Evolutionary conservation across 495 filamentous ascomycete genomes (phyloP), one percentile per base, ranked within the genome.

Genomic region (Bacidia gigantensis): DNA sequence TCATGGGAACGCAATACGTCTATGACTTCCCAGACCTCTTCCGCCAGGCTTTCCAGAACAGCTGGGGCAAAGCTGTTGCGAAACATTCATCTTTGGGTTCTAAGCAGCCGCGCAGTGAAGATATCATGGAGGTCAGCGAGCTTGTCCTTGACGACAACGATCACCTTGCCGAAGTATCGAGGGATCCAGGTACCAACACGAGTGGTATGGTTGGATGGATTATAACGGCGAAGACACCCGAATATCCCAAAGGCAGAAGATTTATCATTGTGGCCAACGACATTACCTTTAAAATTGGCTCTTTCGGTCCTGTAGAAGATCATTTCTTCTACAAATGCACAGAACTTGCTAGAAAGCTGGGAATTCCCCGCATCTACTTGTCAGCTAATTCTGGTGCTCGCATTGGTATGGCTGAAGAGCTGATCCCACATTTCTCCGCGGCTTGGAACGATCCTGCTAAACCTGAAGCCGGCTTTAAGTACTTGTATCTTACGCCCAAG

Each of bases 11-110:
- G 17, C 92, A 98, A 66, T 98, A 95, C 59, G 93, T 95, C 53
- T 98, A 98, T 66, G 92, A 98, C 72, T 98, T 98, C 85, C 92
- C 92, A 7, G 93, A 98, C 73, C 82, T 98, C 26, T 98, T 98
- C 84, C 78, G 92, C 62, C 92, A 97, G 68, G 90, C 92, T 39
- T 85, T 95, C 69, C 88, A 96, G 70, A 96, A 95, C 72, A 86
- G 79, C 73, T 98, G 92, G 92, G 71, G 72, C 58, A 80, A 80
- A 64, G 76, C 77, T 49, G 76, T 83, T 40, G 74, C 75, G 59
- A 84, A 82, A 64, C 78, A 88, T 51, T 72, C 86, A 2, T 71
- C 75, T 29, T 68, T 96, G 45, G 75, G 77, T 25, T 83, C 87
- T 38, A 87, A 86, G 74, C 83, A 90, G 62, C 93, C 93, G 12